Base-by-base conservation (phyloP, 345 rosid genomes). In the Sisymbrium irio region DNA sequence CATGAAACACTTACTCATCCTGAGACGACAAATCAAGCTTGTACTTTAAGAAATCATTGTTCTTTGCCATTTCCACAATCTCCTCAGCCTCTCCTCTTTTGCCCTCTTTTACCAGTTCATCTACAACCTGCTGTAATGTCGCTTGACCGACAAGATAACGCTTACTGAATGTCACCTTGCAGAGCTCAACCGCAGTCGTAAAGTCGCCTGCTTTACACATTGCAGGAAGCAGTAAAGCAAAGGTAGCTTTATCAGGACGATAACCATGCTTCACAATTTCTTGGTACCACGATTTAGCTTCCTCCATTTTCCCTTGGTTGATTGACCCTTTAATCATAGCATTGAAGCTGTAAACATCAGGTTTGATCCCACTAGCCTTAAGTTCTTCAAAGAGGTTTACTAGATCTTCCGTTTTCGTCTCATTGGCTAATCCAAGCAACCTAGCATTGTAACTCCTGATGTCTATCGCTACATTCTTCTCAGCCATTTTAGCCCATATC, bases 301-400 rank as follows among this genome's bases (percentile, higher is more conserved):
- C 79, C 28, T 82, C 79, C 70, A 84, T 47, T 33, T 85, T 72
- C 6, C 60, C 92, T 10, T 73, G 72, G 20, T 76, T 70, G 25
- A 82, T 78, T 49, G 53, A 87, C 7, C 98, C 94, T 46, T 70
- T 81, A 5, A 92, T 80, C 87, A 92, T 60, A 50, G 83, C 78
- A 80, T 82, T 85, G 75, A 75, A 81, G 22, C 89, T 84, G 20
- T 46, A 72, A 20, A 71, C 67, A 77, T 93, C 90, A 5, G 84
- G 87, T 73, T 68, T 32, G 65, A 82, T 51, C 62, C 72, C 84
- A 51, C 81, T 77, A 32, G 41, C 69, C 73, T 79, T 74, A 82
- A 92, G 82, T 77, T 85, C 83, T 35, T 59, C 47, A 32, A 82
- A 54, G n/a, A 83, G 61, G 70, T 71, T 70, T 9, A 77, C 69